These are phyloP conservation scores for Jatropha curcas DNA, from an alignment of 345 rosid genomes.

Conservation along the genomic window DNA sequence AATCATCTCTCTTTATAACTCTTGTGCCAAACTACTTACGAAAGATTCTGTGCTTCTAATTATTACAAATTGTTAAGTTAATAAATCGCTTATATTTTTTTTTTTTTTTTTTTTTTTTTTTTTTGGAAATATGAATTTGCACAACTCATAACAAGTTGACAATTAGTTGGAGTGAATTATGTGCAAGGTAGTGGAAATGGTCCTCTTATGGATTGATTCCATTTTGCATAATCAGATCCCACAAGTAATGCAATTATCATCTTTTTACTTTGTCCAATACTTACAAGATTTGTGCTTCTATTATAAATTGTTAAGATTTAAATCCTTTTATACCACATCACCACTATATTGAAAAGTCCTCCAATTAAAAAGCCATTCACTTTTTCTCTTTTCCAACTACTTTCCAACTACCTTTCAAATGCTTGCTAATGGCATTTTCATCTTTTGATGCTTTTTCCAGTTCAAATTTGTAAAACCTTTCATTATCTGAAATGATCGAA, in stretches of 20 bases:
- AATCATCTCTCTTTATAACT: too few relatives aligned
- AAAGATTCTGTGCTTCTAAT: too few relatives aligned
- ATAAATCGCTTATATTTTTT: too few relatives aligned
- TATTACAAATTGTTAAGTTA: too few relatives aligned
- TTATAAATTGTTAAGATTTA: neutral
- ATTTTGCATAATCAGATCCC: neutral
- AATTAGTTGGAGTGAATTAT: too few relatives aligned
- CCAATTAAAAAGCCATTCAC: neutral
- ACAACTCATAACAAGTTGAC: too few relatives aligned
- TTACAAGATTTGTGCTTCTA: neutral
- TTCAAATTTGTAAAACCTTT: neutral
- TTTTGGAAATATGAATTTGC: too few relatives aligned
- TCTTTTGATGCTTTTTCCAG: neutral
- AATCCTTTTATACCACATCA: neutral
- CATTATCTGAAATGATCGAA: neutral
- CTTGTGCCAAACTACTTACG: too few relatives aligned
- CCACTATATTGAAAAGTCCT: slow-evolving; percentile 5
- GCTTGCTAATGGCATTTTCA: slow-evolving; percentile 8
- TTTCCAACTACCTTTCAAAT: slow-evolving; percentile 20
- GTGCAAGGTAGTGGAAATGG: neutral
- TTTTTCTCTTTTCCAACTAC: neutral
- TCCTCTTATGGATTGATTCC: neutral
- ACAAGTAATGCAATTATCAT: slow-evolving; percentile 11
- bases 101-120: too few relatives aligned
- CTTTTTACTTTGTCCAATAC: neutral